Evolutionary conservation across 352 stramenopile genomes (phyloP).

Genomic region (Phytophthora niederhauseri): DNA sequence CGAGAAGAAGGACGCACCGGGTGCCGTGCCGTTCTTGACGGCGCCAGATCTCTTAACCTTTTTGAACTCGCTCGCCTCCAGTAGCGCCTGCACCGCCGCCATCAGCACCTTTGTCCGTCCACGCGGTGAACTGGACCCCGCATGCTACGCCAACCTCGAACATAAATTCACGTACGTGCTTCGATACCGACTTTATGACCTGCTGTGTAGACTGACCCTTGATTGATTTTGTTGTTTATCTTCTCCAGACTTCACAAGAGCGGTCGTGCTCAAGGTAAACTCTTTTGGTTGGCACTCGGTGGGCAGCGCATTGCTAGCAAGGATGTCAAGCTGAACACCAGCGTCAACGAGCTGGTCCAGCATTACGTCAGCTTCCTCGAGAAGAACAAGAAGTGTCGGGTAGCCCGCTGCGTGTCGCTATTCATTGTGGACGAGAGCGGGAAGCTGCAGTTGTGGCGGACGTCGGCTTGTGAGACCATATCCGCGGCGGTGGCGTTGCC

Average conservation of each 20-base stretch:
- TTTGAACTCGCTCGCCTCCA: conserved; percentile 48
- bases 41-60: conserved; percentile 53
- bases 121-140: conserved; percentile 69
- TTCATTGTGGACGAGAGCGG: conserved; percentile 67
- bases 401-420: conserved; percentile 57
- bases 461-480: conserved; percentile 59
- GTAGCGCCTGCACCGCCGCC: conserved; percentile 38
- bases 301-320: conserved; percentile 72
- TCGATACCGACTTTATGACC: not conserved
- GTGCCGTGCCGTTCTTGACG: conserved; percentile 53
- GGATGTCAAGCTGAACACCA: conserved; percentile 62
- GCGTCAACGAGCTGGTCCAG: conserved; percentile 53
- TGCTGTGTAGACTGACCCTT: conserved; percentile 39
- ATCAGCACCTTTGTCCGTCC: conserved; percentile 69
- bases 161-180: conserved; percentile 70
- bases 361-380: conserved; percentile 59
- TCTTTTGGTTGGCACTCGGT: conserved; percentile 69
- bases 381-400: conserved; percentile 67
- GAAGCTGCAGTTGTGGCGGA: conserved; percentile 62
- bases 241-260: conserved; percentile 61
- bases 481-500: conserved; percentile 14
- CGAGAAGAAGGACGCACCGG: conserved; percentile 52
- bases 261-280: conserved; percentile 59
- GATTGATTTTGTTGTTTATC: not conserved
- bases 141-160: conserved; percentile 76